phyloP scores from a whole-genome alignment of 78 protist genomes.

The Pelomyxa schiedti region DNA sequence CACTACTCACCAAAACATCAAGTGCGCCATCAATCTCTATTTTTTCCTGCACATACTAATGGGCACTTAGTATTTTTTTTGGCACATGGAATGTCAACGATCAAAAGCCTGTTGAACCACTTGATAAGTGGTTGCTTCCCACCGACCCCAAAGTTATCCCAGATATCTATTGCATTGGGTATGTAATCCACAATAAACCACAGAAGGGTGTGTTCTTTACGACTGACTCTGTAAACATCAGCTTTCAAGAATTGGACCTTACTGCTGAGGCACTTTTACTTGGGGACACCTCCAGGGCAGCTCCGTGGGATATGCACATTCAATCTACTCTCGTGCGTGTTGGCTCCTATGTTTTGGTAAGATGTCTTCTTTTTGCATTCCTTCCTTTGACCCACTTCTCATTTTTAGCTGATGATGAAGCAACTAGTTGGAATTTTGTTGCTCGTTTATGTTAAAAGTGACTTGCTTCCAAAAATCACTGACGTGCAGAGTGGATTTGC shows the following conservation, averaged over 20 bases:
- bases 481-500: constrained; percentile 29
- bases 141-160: constrained; percentile 7
- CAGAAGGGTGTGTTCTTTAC: neutral
- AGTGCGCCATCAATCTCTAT: neutral
- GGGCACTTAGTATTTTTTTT: constrained; percentile 20
- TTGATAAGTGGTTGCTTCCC: constrained; percentile 28
- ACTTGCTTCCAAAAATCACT: constrained; percentile 11
- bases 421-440: constrained; percentile 69
- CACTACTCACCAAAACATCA: constrained; percentile 27
- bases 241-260: constrained; percentile 64
- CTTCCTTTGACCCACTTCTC: neutral
- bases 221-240: neutral
- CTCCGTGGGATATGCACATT: constrained; percentile 52
- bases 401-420: constrained; percentile 4
- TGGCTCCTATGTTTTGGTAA: constrained; percentile 36
- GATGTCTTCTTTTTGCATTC: neutral
- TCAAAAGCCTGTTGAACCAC: constrained; percentile 35
- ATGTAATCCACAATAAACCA: neutral
- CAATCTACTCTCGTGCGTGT: neutral
- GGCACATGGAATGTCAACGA: constrained; percentile 71
- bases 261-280: constrained; percentile 48
- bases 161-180: constrained; percentile 51
- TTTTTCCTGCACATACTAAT: neutral
- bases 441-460: constrained; percentile 44
- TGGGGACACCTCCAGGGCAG: constrained; percentile 24